Evolutionary conservation across 1,284 basidiomycete genomes (phyloP).

Genomic region (Hortiboletus rubellus): DNA sequence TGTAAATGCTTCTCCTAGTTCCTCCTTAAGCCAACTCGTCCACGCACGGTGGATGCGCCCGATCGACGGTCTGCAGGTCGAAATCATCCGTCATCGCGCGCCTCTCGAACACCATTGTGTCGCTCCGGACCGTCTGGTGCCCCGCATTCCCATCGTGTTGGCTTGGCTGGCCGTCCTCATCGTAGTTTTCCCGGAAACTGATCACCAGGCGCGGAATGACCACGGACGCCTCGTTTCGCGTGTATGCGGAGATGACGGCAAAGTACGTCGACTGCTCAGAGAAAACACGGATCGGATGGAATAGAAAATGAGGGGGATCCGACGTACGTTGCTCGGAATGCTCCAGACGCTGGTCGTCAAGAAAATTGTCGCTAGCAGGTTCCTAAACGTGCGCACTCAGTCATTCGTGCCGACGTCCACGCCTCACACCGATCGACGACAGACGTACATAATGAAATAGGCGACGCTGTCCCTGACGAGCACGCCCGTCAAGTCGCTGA

Average conservation of each 20-base stretch:
- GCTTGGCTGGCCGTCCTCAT: neutral
- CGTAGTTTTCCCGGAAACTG: conserved; percentile 19
- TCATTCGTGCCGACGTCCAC: neutral
- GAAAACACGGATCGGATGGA: neutral
- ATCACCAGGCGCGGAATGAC: conserved; percentile 21
- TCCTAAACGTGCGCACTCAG: conserved; percentile 1
- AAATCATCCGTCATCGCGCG: conserved; percentile 6
- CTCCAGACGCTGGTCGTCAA: conserved; percentile 22
- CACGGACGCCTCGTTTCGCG: conserved; percentile 16
- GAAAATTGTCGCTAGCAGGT: conserved; percentile 17
- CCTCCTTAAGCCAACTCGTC: neutral
- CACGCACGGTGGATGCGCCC: neutral
- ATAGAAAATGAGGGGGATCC: neutral
- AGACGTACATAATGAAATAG: conserved; percentile 21
- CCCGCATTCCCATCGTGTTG: neutral
- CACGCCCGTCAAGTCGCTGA: conserved; percentile 18
- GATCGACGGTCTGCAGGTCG: conserved; percentile 4
- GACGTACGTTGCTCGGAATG: conserved; percentile 14
- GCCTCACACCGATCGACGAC: neutral
- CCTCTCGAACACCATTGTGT: conserved; percentile 9
- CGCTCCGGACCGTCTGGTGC: neutral
- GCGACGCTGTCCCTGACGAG: conserved; percentile 21
- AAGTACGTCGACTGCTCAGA: conserved; percentile 2
- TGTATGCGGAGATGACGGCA: conserved; percentile 18
- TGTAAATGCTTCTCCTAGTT: neutral